Percentiles rank a stretch among this genome's conserved stretches.
Evolutionary conservation across 1,284 basidiomycete species (phyloP).

Genomic region (Cutaneotrichosporon cutaneum): DNA sequence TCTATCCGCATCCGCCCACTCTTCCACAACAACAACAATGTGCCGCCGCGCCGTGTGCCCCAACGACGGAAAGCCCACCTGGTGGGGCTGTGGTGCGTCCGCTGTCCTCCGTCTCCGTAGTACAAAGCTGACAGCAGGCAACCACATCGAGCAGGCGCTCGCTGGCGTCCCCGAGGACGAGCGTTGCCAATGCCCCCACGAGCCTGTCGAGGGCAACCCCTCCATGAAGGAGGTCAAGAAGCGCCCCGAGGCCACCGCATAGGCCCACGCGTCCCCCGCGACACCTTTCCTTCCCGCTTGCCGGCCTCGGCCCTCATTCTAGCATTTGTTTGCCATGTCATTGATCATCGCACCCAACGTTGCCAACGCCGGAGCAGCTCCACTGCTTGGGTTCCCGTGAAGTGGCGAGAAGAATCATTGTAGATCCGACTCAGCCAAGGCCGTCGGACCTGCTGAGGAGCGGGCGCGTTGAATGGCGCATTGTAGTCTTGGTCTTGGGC

Average conservation of each 20-base stretch:
- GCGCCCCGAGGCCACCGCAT: conserved; percentile 2
- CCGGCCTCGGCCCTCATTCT: background rate
- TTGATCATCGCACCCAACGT: background rate
- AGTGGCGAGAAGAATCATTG: background rate
- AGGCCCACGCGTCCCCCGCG: background rate
- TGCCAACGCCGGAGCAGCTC: background rate
- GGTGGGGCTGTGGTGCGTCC: conserved; percentile 53
- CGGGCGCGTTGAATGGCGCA: background rate
- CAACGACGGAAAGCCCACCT: conserved; percentile 51
- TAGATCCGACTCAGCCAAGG: background rate
- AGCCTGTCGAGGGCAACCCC: conserved; percentile 38
- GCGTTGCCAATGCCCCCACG: conserved; percentile 47
- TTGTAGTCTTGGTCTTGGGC: background rate
- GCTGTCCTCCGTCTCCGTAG: too few relatives aligned
- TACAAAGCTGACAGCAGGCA: conserved; percentile 30
- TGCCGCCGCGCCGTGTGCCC: conserved; percentile 50
- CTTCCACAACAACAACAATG: conserved; percentile 30
- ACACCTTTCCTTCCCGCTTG: background rate
- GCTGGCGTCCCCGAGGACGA: conserved; percentile 35
- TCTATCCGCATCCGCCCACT: background rate
- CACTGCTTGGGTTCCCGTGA: background rate
- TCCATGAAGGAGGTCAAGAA: conserved; percentile 41
- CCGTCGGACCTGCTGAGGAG: background rate
- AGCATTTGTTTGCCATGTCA: background rate
- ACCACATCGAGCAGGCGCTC: conserved; percentile 47